A percentile compares a stretch with the other conserved stretches of the same genome.
Evolutionary conservation across 208 protist genomes (phyloP).

Genomic region (Tritrichomonas foetus): DNA sequence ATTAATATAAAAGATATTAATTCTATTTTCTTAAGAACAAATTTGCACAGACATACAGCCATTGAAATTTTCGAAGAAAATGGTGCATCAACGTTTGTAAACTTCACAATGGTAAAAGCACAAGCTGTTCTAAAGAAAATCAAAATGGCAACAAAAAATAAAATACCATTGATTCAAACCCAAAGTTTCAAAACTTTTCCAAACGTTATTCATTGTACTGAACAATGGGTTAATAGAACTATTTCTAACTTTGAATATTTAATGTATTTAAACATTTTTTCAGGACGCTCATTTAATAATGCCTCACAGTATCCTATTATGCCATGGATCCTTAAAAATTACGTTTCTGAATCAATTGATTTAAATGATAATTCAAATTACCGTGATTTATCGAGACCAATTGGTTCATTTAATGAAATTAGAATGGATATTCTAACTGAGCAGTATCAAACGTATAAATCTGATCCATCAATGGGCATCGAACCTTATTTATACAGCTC

Average conservation of each 20-base stretch:
- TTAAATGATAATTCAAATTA: background rate
- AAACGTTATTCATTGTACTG: background rate
- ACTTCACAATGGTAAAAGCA: background rate
- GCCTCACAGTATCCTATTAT: constrained; percentile 73
- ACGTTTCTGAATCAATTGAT: background rate
- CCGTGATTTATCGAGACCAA: constrained; percentile 12
- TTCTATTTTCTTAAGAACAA: background rate
- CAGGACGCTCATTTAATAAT: constrained; percentile 88
- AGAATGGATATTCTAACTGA: background rate
- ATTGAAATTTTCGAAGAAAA: background rate
- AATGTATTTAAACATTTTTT: constrained; percentile 88
- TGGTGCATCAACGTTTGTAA: background rate
- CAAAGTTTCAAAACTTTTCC: background rate
- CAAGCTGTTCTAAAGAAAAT: background rate
- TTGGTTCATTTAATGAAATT: background rate
- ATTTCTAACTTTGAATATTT: constrained; percentile 93
- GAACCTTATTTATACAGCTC: background rate
- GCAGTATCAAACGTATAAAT: background rate
- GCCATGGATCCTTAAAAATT: constrained; percentile 7
- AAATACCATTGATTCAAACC: background rate
- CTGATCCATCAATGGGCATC: background rate
- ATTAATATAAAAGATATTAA: background rate
- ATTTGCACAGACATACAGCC: background rate
- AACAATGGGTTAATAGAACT: background rate
- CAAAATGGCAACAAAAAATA: background rate